These are phyloP conservation scores for Leptographium wingfieldii DNA, from an alignment of 2,329 filamentous ascomycete species.

Conservation along the genomic window DNA sequence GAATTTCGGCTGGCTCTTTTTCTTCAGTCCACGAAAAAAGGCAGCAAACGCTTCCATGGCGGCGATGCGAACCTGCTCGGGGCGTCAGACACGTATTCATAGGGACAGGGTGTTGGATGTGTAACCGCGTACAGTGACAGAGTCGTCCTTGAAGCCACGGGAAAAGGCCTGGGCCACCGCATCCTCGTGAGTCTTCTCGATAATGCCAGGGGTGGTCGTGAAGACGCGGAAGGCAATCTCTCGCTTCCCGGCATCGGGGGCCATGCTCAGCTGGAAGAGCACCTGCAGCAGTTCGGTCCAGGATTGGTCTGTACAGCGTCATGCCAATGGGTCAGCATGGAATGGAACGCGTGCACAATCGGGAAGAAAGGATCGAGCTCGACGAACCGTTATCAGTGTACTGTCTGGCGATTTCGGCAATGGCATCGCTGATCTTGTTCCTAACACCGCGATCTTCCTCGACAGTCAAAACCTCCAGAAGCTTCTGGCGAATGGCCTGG, in stretches of 20 bases:
- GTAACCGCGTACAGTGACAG: constrained; percentile 49
- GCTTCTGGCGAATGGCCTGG: constrained; percentile 66
- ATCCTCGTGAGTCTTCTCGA: constrained; percentile 89
- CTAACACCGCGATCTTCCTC: constrained; percentile 66
- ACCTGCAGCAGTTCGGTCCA: constrained; percentile 84
- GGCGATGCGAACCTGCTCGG: constrained; percentile 63
- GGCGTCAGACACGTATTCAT: constrained; percentile 6
- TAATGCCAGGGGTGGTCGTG: constrained; percentile 85
- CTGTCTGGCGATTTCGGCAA: constrained; percentile 88
- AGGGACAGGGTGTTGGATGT: not conserved
- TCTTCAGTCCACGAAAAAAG: constrained; percentile 84
- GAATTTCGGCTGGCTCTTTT: constrained; percentile 82
- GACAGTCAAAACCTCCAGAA: constrained; percentile 62
- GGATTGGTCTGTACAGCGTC: constrained; percentile 47
- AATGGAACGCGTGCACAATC: not conserved
- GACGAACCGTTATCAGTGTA: constrained; percentile 79
- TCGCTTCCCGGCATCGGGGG: constrained; percentile 66
- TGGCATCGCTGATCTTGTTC: constrained; percentile 95
- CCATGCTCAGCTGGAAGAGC: constrained; percentile 84
- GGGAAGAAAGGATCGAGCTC: not conserved
- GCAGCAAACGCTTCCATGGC: constrained; percentile 95
- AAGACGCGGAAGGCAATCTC: constrained; percentile 94
- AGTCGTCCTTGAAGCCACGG: constrained; percentile 81
- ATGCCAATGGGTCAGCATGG: not conserved
- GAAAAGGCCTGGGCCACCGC: constrained; percentile 81